Conservation (phyloP, 2,329 filamentous ascomycete species). For the Colletotrichum horii region DNA sequence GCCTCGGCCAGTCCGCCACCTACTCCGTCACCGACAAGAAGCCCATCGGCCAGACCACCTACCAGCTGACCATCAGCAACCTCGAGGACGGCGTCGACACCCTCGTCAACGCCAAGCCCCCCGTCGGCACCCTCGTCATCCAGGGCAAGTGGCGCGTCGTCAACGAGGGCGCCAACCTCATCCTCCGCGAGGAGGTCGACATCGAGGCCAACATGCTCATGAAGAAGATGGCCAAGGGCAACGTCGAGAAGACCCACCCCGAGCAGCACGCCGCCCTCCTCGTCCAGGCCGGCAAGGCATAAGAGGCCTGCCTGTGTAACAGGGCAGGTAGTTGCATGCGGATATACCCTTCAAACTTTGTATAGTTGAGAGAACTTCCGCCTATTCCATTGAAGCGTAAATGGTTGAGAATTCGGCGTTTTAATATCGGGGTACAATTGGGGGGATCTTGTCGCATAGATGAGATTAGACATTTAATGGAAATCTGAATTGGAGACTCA, state of each 20-base stretch:
- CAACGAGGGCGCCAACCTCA: not conserved
- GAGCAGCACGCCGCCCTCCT: conserved; percentile 19
- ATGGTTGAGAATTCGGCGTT: conserved; percentile 8
- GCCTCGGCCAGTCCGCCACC: conserved; percentile 7
- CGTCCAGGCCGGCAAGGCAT: conserved; percentile 19
- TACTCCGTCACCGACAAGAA: conserved; percentile 22
- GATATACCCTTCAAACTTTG: not conserved
- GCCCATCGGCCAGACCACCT: conserved; percentile 21
- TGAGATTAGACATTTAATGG: conserved; percentile 9
- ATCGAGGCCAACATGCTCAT: conserved; percentile 21
- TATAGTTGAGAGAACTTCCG: not conserved
- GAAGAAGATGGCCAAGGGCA: conserved; percentile 23
- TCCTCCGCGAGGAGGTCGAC: conserved; percentile 17
- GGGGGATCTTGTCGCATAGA: not conserved
- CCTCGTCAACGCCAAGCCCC: conserved; percentile 20
- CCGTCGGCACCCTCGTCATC: conserved; percentile 17
- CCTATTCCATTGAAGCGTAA: not conserved
- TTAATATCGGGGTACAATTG: not conserved
- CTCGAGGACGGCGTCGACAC: conserved; percentile 18
- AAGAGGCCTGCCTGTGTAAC: not conserved
- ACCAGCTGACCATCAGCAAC: conserved; percentile 21
- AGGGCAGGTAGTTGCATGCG: not conserved
- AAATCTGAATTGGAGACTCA: not conserved
- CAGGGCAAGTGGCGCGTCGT: conserved; percentile 17
- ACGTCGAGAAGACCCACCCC: conserved; percentile 21